phyloP scores from a whole-genome alignment of 306 rosid genomes.

The Acacia acuminata region DNA sequence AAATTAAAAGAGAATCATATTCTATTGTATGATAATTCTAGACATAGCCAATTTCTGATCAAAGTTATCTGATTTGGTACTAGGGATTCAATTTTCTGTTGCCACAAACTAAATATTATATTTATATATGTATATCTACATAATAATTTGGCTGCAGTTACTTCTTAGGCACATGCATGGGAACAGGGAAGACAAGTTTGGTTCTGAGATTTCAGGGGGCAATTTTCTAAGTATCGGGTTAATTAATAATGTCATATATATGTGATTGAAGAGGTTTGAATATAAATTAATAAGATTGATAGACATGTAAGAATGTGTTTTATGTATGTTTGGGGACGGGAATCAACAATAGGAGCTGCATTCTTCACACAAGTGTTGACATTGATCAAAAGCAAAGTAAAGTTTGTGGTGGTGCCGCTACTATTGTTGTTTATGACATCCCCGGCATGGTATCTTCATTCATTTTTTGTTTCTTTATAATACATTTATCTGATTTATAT shows the following conservation, averaged over 20 bases:
- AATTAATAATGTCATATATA: not conserved
- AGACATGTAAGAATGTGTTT: too few species aligned
- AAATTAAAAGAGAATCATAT: not conserved
- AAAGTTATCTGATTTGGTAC: not conserved
- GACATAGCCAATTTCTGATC: not conserved
- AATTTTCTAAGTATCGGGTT: constrained; percentile 81
- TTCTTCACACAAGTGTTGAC: constrained; percentile 87
- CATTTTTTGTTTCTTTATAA: too few species aligned
- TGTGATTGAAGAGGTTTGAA: not conserved
- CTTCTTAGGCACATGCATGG: constrained; percentile 79
- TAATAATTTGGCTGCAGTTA: constrained; percentile 43
- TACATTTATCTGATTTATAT: too few species aligned
- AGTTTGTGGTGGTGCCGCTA: constrained; percentile 89
- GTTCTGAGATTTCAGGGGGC: constrained; percentile 86
- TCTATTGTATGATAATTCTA: not conserved
- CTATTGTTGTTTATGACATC: constrained; percentile 77
- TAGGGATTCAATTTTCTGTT: not conserved
- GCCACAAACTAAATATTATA: not conserved
- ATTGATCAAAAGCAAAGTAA: constrained; percentile 69
- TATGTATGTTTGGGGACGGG: constrained; percentile 41
- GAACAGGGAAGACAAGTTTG: constrained; percentile 88
- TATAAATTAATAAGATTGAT: too few species aligned
- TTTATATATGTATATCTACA: not conserved
- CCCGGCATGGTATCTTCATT: constrained; percentile 50
- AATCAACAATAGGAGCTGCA: constrained; percentile 93